phyloP scores from a whole-genome alignment of 1,284 basidiomycete species.

The Meripilus lineatus region DNA sequence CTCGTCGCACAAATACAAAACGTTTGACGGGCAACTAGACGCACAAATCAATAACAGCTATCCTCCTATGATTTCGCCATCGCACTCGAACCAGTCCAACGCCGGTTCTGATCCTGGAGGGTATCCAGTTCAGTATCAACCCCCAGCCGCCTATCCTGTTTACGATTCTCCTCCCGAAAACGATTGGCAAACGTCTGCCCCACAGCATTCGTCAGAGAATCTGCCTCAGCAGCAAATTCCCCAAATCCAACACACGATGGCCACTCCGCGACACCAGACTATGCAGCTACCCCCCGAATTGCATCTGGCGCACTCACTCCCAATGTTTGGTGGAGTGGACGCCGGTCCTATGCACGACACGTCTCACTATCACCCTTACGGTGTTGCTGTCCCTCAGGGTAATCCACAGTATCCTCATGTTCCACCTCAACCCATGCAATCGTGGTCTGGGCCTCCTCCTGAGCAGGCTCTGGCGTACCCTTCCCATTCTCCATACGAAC shows the following conservation, averaged over 20 bases:
- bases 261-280: background rate
- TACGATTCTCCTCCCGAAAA: background rate
- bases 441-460: background rate
- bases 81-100: constrained; percentile 10
- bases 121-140: background rate
- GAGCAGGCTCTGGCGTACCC: constrained; percentile 1
- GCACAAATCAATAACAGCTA: constrained; percentile 39
- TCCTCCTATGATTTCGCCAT: constrained; percentile 9
- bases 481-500: background rate
- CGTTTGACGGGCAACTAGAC: constrained; percentile 54
- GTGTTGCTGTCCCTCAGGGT: background rate
- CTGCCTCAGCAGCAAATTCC: background rate
- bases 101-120: background rate
- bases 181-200: background rate
- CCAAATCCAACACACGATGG: background rate
- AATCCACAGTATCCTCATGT: constrained; percentile 6
- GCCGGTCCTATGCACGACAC: too few species aligned
- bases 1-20: constrained; percentile 53
- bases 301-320: background rate
- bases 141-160: background rate
- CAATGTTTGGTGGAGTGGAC: background rate
- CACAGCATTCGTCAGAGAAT: background rate
- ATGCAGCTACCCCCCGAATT: background rate
- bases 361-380: too few species aligned
- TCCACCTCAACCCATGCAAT: background rate